Base-by-base conservation (phyloP, 2,329 filamentous ascomycete species). In the Thielaviopsis cerberus region DNA sequence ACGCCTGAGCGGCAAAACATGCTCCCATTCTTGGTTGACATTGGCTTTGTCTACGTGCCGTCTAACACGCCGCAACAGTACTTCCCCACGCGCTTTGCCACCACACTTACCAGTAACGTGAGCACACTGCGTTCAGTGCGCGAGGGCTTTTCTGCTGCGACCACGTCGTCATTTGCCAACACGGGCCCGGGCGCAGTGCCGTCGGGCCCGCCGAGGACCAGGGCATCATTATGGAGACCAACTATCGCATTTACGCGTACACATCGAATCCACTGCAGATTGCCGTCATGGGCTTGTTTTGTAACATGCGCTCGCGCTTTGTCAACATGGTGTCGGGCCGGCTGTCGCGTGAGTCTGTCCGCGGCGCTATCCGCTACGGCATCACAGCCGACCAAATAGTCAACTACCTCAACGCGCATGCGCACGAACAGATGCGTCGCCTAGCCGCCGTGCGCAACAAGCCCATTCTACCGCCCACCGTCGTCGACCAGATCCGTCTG, bases 361-460 rank as follows among this genome's bases (percentile, higher is more conserved):
- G 88, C 58, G 80, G 83, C 60, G 94, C 94, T 62, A 90, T 97
- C 63, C 78, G 82, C 61, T 85, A 85, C 67, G 92, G 92, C 66
- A 98, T 98, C 72, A 96, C 90, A 0, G 84, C 88, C 17, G 85
- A 94, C 65, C 92, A 98, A 69, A 94, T 98, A 69, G 91, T 98
- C 65, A 83, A 85, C 20, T 98, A 97, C 71, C 81, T 98, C 1
- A 82, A 85, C 7, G 85, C 87, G 3, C 91, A 98, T 71, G 92
- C 92, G 0, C 92, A 98, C 71, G 89, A 94, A 51, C 88, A 97
- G 69, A 88, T 98, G 80, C 83, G 85, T 64, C 84, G 85, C 62
- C 76, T 79, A 51, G 78, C 80, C 5, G 72, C 75, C 25, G 63
- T 75, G 53, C 65, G 78, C 61, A 78, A 78, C 65, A 76, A 76